Evolutionary conservation across 2,329 filamentous ascomycete genomes (phyloP).

Genomic region (Trichoderma atrobrunneum): DNA sequence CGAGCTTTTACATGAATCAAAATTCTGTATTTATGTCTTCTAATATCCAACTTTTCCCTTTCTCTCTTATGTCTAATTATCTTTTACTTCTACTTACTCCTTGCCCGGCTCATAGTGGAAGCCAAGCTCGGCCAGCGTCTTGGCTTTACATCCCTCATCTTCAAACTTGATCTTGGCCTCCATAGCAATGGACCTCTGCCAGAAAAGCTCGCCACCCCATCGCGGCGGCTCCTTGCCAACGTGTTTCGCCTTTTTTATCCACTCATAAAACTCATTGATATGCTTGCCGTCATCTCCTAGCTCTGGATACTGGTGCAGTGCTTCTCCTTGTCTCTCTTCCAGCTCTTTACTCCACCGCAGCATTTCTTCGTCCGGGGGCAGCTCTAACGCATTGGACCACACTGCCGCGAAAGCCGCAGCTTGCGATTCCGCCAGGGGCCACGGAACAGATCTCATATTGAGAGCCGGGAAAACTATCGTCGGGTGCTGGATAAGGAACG

Average conservation of each 20-base stretch:
- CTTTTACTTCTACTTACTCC: background rate
- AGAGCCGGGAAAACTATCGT: slow-evolving; percentile 75
- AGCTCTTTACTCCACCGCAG: slow-evolving; percentile 62
- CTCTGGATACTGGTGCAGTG: slow-evolving; percentile 31
- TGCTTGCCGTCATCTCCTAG: slow-evolving; percentile 58
- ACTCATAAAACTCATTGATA: slow-evolving; percentile 66
- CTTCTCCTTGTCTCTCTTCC: slow-evolving; percentile 45
- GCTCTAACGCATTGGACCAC: slow-evolving; percentile 66
- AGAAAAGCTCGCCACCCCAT: slow-evolving; percentile 70
- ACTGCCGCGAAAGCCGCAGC: slow-evolving; percentile 72
- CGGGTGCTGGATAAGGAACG: slow-evolving; percentile 73
- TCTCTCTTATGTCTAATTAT: background rate
- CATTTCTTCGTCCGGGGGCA: slow-evolving; percentile 67
- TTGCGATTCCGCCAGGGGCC: slow-evolving; percentile 76
- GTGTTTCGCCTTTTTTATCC: slow-evolving; percentile 50
- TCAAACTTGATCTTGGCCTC: slow-evolving; percentile 72
- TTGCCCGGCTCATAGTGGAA: slow-evolving; percentile 50
- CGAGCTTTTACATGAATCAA: background rate
- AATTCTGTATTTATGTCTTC: background rate
- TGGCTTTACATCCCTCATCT: slow-evolving; percentile 61
- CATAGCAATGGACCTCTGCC: slow-evolving; percentile 66
- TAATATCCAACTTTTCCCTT: background rate
- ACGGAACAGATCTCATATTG: slow-evolving; percentile 83
- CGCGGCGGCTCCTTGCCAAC: slow-evolving; percentile 64
- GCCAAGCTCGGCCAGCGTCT: slow-evolving; percentile 68